Conservation (phyloP, 768 basidiomycete genomes). For the Lenzites betulinus region DNA sequence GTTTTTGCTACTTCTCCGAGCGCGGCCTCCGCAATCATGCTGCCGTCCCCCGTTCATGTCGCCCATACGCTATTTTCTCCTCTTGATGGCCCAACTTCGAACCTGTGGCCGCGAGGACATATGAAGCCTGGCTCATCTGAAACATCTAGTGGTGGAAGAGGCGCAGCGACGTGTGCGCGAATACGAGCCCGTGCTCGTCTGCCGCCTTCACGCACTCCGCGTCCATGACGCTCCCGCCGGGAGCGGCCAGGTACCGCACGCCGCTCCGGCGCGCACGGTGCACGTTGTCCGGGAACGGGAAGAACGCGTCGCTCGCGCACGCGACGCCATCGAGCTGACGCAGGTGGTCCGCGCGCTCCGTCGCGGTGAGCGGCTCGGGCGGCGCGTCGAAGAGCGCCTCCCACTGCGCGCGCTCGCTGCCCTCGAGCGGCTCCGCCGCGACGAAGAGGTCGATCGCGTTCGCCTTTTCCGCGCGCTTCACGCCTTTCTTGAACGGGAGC, state of each 20-base stretch:
- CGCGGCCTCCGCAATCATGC: background rate
- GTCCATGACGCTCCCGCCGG: conserved; percentile 97
- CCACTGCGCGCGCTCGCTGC: conserved; percentile 90
- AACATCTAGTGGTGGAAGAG: conserved; percentile 81
- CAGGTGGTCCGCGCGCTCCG: conserved; percentile 78
- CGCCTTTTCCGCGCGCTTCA: conserved; percentile 97
- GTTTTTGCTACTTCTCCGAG: background rate
- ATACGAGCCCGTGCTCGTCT: conserved; percentile 90
- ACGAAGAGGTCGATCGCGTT: conserved; percentile 98
- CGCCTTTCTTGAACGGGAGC: conserved; percentile 95
- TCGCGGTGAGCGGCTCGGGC: conserved; percentile 62
- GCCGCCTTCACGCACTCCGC: conserved; percentile 94
- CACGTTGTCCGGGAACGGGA: conserved; percentile 99
- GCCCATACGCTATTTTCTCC: background rate
- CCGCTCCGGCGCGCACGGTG: conserved; percentile 91
- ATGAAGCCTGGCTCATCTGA: no score
- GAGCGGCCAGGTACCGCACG: conserved; percentile 88
- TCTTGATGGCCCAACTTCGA: conserved; percentile 17
- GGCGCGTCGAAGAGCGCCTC: conserved; percentile 79
- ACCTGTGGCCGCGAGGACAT: no score
- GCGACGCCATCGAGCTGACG: conserved; percentile 78
- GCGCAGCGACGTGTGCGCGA: conserved; percentile 84
- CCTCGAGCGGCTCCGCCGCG: conserved; percentile 84
- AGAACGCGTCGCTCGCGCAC: conserved; percentile 97
- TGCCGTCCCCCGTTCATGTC: background rate